A percentile compares a stretch with the other conserved stretches of the same genome.
phyloP scores from a whole-genome alignment of 345 rosid genomes.

The Hibiscus mutabilis region DNA sequence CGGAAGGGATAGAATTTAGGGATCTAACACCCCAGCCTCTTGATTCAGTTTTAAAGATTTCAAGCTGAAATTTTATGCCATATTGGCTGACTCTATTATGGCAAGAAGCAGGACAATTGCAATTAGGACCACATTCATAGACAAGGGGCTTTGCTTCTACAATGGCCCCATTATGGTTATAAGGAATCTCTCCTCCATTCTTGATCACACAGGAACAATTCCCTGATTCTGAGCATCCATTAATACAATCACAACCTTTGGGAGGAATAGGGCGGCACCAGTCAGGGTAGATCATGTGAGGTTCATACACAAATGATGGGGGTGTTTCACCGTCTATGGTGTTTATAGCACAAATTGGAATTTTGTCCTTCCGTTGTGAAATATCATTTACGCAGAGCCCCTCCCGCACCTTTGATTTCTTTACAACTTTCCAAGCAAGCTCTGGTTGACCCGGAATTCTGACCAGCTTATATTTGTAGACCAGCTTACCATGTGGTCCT shows the following conservation, averaged over 20 bases:
- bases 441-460: slow-evolving; percentile 67
- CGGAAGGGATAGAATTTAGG: slow-evolving; percentile 56
- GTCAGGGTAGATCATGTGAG: slow-evolving; percentile 46
- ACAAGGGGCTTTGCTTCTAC: slow-evolving; percentile 58
- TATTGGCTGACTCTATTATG: slow-evolving; percentile 68
- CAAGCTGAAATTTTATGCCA: slow-evolving; percentile 73
- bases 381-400: slow-evolving; percentile 63
- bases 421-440: slow-evolving; percentile 77
- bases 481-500: slow-evolving; percentile 57
- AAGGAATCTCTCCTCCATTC: slow-evolving; percentile 79
- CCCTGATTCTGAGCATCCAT: slow-evolving; percentile 41
- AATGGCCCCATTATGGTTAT: slow-evolving; percentile 66
- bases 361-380: slow-evolving; percentile 58
- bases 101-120: slow-evolving; percentile 72
- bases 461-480: slow-evolving; percentile 56
- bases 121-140: slow-evolving; percentile 77
- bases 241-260: slow-evolving; percentile 50
- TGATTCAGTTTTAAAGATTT: slow-evolving; percentile 69
- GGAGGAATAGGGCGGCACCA: slow-evolving; percentile 45
- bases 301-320: slow-evolving; percentile 50
- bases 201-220: slow-evolving; percentile 49
- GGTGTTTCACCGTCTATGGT: slow-evolving; percentile 63
- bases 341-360: slow-evolving; percentile 67
- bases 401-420: slow-evolving; percentile 41
- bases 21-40: slow-evolving; percentile 98